Conservation (phyloP, 2,329 filamentous ascomycete genomes). For the Exophiala alcalophila region DNA sequence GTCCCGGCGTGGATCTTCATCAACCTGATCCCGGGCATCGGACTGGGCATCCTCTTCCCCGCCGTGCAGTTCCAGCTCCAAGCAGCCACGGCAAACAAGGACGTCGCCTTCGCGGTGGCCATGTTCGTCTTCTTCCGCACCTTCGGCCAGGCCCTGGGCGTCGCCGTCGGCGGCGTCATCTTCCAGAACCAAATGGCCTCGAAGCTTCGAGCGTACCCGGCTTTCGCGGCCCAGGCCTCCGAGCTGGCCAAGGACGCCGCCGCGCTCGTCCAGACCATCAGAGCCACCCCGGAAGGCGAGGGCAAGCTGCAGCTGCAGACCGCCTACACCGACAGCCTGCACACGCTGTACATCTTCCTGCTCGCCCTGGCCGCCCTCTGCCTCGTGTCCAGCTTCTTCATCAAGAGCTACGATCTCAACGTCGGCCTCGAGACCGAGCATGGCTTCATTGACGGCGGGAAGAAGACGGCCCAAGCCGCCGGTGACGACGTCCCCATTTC, state of each 20-base stretch:
- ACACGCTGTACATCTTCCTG: slow-evolving; percentile 57
- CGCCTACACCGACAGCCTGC: slow-evolving; percentile 55
- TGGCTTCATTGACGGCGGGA: slow-evolving; percentile 46
- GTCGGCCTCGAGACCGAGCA: slow-evolving; percentile 49
- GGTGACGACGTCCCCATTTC: too few relatives aligned
- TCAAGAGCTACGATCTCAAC: slow-evolving; percentile 51
- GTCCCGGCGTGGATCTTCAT: slow-evolving; percentile 51
- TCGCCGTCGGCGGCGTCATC: slow-evolving; percentile 64
- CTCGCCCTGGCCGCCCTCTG: slow-evolving; percentile 52
- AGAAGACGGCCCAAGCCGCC: slow-evolving; percentile 3
- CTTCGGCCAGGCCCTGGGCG: slow-evolving; percentile 63
- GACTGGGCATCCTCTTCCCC: slow-evolving; percentile 64
- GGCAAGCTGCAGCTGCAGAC: slow-evolving; percentile 47
- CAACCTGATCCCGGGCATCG: slow-evolving; percentile 62
- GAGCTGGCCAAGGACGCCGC: slow-evolving; percentile 58
- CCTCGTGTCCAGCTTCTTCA: slow-evolving; percentile 52
- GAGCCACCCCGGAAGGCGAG: slow-evolving; percentile 47
- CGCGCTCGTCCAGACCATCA: slow-evolving; percentile 58
- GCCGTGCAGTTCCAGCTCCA: slow-evolving; percentile 63
- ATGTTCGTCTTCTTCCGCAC: slow-evolving; percentile 67
- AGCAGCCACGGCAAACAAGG: slow-evolving; percentile 55
- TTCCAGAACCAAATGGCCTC: slow-evolving; percentile 64
- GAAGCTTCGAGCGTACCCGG: slow-evolving; percentile 49
- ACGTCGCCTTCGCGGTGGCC: slow-evolving; percentile 60
- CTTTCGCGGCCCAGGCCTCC: slow-evolving; percentile 47